Evolutionary conservation across 768 basidiomycete genomes (phyloP).

Genomic region (Leccinum longicurvipes): DNA sequence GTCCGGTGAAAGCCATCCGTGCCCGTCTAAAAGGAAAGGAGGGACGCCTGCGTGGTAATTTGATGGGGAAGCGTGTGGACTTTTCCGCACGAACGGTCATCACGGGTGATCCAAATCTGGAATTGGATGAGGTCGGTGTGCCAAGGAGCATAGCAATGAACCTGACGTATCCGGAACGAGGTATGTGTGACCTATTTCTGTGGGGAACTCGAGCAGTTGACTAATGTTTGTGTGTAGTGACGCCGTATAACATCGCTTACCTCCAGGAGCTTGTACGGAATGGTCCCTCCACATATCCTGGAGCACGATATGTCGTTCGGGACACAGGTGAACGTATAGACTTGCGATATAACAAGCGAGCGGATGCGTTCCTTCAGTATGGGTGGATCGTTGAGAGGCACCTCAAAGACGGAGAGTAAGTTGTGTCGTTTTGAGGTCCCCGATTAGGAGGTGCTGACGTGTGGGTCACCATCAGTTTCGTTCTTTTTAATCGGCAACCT

Average conservation of each 20-base stretch:
- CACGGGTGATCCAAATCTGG: slow-evolving; percentile 96
- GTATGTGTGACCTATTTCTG: slow-evolving; percentile 38
- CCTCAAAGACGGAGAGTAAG: slow-evolving; percentile 97
- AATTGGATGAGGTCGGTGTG: slow-evolving; percentile 96
- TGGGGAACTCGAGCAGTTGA: neutral
- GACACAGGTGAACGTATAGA: slow-evolving; percentile 98
- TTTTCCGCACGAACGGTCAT: slow-evolving; percentile 99
- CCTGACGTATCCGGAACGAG: slow-evolving; percentile 94
- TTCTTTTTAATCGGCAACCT: slow-evolving; percentile 95
- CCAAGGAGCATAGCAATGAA: slow-evolving; percentile 96
- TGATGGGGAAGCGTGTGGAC: slow-evolving; percentile 99
- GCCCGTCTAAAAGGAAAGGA: slow-evolving; percentile 98
- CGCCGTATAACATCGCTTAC: slow-evolving; percentile 93
- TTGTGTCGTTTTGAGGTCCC: slow-evolving; percentile 15
- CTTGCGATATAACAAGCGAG: slow-evolving; percentile 91
- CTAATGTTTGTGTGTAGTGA: slow-evolving; percentile 53
- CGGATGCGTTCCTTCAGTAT: slow-evolving; percentile 93
- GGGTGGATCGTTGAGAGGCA: slow-evolving; percentile 99
- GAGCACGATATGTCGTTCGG: slow-evolving; percentile 93
- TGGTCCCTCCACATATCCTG: slow-evolving; percentile 92
- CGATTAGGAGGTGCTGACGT: neutral
- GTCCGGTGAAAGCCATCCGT: slow-evolving; percentile 97
- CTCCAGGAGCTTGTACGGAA: slow-evolving; percentile 94
- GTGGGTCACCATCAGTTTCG: slow-evolving; percentile 12
- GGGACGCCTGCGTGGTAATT: slow-evolving; percentile 92